Evolutionary conservation across 129 eudicot genomes (phyloP).

Genomic region (Escallonia rubra): DNA sequence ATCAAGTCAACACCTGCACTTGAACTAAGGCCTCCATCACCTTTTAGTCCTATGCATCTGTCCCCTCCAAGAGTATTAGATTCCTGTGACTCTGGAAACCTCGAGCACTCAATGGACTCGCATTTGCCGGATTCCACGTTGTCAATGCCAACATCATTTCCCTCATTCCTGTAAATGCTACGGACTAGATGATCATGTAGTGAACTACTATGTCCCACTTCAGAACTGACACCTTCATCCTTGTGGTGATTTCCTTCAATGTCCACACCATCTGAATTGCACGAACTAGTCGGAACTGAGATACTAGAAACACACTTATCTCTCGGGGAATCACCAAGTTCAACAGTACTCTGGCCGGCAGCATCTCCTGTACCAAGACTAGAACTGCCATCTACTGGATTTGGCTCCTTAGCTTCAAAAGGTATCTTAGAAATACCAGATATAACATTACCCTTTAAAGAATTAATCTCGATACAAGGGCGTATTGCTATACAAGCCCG

Average conservation of each 20-base stretch:
- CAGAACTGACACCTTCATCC: slow-evolving; percentile 28
- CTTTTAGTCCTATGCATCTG: slow-evolving; percentile 37
- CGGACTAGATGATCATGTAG: slow-evolving; percentile 18
- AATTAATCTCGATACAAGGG: slow-evolving; percentile 25
- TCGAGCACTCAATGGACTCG: slow-evolving; percentile 36
- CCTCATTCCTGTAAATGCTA: slow-evolving; percentile 20
- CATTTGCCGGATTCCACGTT: slow-evolving; percentile 23
- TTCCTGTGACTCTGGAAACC: slow-evolving; percentile 61
- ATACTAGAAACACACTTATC: slow-evolving; percentile 18
- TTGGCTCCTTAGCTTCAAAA: slow-evolving; percentile 8
- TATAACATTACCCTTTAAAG: slow-evolving; percentile 10
- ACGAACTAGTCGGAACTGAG: slow-evolving; percentile 8
- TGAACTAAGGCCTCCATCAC: slow-evolving; percentile 33
- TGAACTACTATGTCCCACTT: slow-evolving; percentile 10
- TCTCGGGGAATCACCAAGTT: slow-evolving; percentile 14
- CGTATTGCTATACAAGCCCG: slow-evolving; percentile 24
- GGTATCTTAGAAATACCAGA: slow-evolving; percentile 10
- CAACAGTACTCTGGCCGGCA: neutral
- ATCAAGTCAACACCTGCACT: slow-evolving; percentile 36
- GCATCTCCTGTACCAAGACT: slow-evolving; percentile 2
- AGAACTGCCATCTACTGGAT: slow-evolving; percentile 2
- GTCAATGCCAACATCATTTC: slow-evolving; percentile 36
- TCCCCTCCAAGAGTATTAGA: slow-evolving; percentile 50
- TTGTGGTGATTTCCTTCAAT: slow-evolving; percentile 8
- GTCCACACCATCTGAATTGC: slow-evolving; percentile 8